phyloP scores from a whole-genome alignment of 768 basidiomycete genomes.

The Russula sp. region DNA sequence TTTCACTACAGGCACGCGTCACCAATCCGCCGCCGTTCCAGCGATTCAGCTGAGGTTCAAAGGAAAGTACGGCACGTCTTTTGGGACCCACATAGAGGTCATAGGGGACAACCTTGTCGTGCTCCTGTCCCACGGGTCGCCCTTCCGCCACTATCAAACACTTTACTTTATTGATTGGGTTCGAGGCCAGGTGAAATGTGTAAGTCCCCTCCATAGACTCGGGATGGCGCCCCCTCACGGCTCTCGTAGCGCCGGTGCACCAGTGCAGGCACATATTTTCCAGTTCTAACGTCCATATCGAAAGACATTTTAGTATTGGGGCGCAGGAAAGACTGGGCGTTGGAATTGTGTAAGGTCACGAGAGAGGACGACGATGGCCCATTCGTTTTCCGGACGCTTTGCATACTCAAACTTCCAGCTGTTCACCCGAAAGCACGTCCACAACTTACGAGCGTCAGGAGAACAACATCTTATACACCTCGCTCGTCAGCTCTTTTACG shows the following conservation, averaged over 20 bases:
- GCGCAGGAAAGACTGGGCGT: conserved; percentile 6
- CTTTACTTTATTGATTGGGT: conserved; percentile 7
- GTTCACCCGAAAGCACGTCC: not conserved
- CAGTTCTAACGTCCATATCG: not conserved
- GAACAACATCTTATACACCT: not conserved
- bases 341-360: conserved; percentile 3
- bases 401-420: conserved; percentile 8
- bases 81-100: not conserved
- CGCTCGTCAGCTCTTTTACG: not conserved
- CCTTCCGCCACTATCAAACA: conserved; percentile 2
- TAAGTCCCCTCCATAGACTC: not conserved
- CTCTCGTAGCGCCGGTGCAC: not conserved
- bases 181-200: not conserved
- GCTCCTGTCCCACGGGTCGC: conserved; percentile 10
- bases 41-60: not conserved
- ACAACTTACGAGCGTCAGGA: not conserved
- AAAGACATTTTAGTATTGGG: not conserved
- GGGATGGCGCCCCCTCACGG: not conserved
- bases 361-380: not conserved
- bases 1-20: conserved; percentile 2
- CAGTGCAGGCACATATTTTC: not conserved
- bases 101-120: conserved; percentile 9
- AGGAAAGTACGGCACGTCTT: not conserved
- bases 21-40: not conserved
- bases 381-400: not conserved